Evolutionary conservation across 2,329 filamentous ascomycete species (phyloP).

Genomic region (Zasmidium angulare): DNA sequence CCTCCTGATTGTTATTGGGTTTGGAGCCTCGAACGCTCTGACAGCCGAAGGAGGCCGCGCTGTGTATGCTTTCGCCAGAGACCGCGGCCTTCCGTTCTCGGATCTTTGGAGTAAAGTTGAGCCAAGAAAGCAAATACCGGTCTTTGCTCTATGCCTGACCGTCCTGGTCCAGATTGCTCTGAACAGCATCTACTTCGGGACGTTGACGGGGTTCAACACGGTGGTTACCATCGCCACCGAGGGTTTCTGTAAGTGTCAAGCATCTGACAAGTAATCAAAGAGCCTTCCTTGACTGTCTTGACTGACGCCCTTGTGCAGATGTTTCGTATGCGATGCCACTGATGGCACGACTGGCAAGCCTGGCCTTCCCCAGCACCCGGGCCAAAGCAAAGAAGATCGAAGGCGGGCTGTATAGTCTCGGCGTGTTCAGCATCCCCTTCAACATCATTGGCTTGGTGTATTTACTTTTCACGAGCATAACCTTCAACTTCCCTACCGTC

Average conservation of each 20-base stretch:
- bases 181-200: conserved; percentile 44
- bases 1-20: conserved; percentile 51
- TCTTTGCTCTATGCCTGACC: conserved; percentile 51
- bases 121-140: conserved; percentile 47
- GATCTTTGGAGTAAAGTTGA: conserved; percentile 48
- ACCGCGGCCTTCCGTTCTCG: conserved; percentile 56
- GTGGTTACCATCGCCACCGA: conserved; percentile 58
- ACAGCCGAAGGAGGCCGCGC: conserved; percentile 49
- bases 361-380: conserved; percentile 35
- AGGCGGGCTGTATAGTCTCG: conserved; percentile 47
- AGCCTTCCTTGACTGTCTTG: conserved; percentile 4
- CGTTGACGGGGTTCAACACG: conserved; percentile 44
- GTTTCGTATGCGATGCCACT: conserved; percentile 59
- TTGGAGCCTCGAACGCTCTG: conserved; percentile 48
- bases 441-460: conserved; percentile 55
- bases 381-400: conserved; percentile 46
- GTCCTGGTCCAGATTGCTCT: conserved; percentile 52
- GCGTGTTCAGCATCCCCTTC: conserved; percentile 43
- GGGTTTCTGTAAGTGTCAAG: conserved; percentile 47
- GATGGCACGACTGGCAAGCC: conserved; percentile 47
- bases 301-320: conserved; percentile 28
- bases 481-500: conserved; percentile 56
- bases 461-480: conserved; percentile 55
- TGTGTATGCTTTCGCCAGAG: conserved; percentile 51
- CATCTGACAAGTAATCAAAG: neutral